Base-by-base conservation (phyloP, 2,329 filamentous ascomycete species). In the Penicillium sp. region DNA sequence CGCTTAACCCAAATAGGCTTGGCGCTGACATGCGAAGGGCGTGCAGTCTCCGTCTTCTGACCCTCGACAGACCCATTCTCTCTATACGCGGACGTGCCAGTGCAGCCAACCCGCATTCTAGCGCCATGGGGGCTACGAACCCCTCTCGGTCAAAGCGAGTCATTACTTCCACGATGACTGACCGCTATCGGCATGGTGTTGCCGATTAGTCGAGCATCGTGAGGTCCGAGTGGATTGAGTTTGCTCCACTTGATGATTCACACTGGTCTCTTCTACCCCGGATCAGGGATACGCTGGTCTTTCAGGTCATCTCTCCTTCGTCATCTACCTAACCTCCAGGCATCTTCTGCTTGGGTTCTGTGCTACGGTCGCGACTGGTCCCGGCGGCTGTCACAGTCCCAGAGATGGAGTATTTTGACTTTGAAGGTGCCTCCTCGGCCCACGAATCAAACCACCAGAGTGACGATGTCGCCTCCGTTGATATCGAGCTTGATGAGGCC, bases 381-480 rank as follows among this genome's bases (percentile, higher is more conserved):
- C 25, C 17, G 13, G 17, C 18, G 18, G 9, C 18, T 22, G 5
- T 10, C 14, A 17, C 20, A 10, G 30, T 30, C 14, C 3, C 13
- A 11, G 22, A 9, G 15, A 44, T 71, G 68, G 68, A 70, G 50
- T 71, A 68, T 52, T 71, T 71, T 45, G 60, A 71, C 43, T 70
- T 71, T 42, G 66, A 70, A 42, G 62, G 66, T 39, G 68, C 68
- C 22, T 66, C 67, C 13, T 59, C 50, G 15, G 45, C 45, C 33
- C 50, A 59, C 36, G 58, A 55, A 36, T 61, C 62, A 17, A 54
- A 61, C 18, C 47, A 48, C 17, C 58, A 54, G 32, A 61, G 65
- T 15, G 62, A 67, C 37, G 66, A 69, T 45, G 50, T 61, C 36
- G 62, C 59, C 35, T 69, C 64, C 5, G 50, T 65, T 44, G 52